Percentiles rank a stretch among this genome's conserved stretches.
These are phyloP conservation scores for Silene uniflora DNA, from an alignment of 148 eudicot genomes.

Conservation along the genomic window DNA sequence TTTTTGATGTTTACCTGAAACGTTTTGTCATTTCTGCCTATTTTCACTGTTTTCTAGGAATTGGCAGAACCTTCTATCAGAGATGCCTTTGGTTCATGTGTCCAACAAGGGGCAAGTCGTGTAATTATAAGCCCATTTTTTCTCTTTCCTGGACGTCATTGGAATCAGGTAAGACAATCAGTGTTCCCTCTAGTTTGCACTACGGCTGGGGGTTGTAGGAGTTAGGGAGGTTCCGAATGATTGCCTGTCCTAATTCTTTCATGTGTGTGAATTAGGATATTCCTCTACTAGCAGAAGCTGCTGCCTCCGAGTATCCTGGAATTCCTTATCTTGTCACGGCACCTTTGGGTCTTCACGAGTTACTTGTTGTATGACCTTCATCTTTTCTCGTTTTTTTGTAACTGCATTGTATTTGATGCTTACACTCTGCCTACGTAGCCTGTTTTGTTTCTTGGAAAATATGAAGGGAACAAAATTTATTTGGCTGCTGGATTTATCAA, in stretches of 20 bases:
- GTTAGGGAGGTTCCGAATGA: too few relatives aligned
- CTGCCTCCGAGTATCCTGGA: conserved; percentile 81
- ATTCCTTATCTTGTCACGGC: conserved; percentile 83
- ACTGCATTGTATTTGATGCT: background rate
- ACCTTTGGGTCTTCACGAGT: conserved; percentile 83
- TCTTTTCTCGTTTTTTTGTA: background rate
- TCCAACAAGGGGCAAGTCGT: conserved; percentile 77
- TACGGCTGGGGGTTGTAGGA: background rate
- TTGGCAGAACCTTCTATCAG: conserved; percentile 88
- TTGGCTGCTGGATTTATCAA: background rate
- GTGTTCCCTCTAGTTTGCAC: background rate
- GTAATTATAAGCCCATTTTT: conserved; percentile 92
- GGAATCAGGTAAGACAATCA: conserved; percentile 60
- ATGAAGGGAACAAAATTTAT: background rate
- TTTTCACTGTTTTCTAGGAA: conserved; percentile 42
- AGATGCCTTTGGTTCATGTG: conserved; percentile 76
- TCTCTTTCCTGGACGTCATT: conserved; percentile 88
- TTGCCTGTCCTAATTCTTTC: too few relatives aligned
- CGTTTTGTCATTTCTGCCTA: background rate
- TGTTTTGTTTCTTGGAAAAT: background rate
- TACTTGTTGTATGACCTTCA: conserved; percentile 61
- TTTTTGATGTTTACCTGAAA: background rate
- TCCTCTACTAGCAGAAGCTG: conserved; percentile 85
- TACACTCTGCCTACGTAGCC: background rate
- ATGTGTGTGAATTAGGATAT: conserved; percentile 59